Percentiles rank a stretch among this genome's conserved stretches.
Conservation (phyloP, 768 basidiomycete genomes). For the Suillus plorans region DNA sequence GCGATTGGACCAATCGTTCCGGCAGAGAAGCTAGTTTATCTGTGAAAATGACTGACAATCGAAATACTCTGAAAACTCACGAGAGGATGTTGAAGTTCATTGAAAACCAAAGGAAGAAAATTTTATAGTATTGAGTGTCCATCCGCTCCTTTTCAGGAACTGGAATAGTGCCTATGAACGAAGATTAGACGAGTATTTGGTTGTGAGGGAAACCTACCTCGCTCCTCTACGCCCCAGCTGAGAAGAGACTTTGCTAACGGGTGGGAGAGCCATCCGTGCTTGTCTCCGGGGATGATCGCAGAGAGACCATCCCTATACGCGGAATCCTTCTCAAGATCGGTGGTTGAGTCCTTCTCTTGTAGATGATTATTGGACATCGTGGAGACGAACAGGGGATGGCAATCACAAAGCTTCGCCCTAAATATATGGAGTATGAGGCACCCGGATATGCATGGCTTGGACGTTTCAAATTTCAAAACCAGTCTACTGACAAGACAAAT, state of each 20-base stretch:
- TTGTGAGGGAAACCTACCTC: constrained; percentile 14
- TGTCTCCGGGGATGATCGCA: constrained; percentile 4
- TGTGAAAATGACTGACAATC: background rate
- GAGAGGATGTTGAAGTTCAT: constrained; percentile 67
- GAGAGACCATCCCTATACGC: constrained; percentile 6
- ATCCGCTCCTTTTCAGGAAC: constrained; percentile 47
- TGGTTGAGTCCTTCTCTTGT: constrained; percentile 20
- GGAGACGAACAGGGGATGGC: constrained; percentile 5
- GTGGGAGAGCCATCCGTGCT: background rate
- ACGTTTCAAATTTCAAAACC: no score
- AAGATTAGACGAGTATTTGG: background rate
- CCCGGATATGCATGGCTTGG: no score
- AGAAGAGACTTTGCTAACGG: constrained; percentile 19
- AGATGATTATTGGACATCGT: constrained; percentile 23
- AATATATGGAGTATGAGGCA: background rate
- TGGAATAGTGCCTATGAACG: constrained; percentile 48
- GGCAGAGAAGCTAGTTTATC: constrained; percentile 53
- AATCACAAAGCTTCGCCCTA: background rate
- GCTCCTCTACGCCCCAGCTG: constrained; percentile 34
- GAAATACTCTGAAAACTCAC: constrained; percentile 28
- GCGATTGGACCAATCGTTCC: constrained; percentile 66
- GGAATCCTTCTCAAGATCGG: constrained; percentile 30
- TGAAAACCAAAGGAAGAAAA: constrained; percentile 75
- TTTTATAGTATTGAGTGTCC: constrained; percentile 58
- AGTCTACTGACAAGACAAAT: no score